Evolutionary conservation across 2,329 filamentous ascomycete genomes (phyloP).

Genomic region (Chalaropsis thielavioides): DNA sequence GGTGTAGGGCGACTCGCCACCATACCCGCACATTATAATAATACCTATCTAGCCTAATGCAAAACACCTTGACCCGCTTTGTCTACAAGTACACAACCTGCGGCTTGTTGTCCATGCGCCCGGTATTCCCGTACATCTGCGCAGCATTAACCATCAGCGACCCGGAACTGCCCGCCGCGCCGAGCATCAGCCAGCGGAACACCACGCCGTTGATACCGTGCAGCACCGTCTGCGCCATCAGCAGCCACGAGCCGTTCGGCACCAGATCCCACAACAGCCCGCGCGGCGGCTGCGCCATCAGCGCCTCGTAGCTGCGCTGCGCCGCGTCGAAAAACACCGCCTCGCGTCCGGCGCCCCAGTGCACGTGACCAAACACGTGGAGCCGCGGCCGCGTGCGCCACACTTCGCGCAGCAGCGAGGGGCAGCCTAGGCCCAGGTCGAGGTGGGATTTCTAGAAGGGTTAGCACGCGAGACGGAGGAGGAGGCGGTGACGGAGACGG

Average conservation of each 20-base stretch:
- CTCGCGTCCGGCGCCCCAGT: slow-evolving; percentile 58
- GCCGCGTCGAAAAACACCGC: slow-evolving; percentile 59
- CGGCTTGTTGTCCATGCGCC: slow-evolving; percentile 30
- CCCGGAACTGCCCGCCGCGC: slow-evolving; percentile 35
- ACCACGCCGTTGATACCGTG: slow-evolving; percentile 35
- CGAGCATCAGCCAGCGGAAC: slow-evolving; percentile 44
- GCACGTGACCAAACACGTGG: slow-evolving; percentile 77
- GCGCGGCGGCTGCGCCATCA: slow-evolving; percentile 33
- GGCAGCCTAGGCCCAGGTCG: slow-evolving; percentile 55
- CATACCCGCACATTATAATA: background rate
- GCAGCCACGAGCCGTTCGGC: slow-evolving; percentile 33
- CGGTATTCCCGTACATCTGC: slow-evolving; percentile 40
- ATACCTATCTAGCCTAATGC: background rate
- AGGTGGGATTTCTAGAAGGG: slow-evolving; percentile 45
- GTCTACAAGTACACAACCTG: slow-evolving; percentile 22
- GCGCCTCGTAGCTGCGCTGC: slow-evolving; percentile 56
- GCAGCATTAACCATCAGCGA: slow-evolving; percentile 43
- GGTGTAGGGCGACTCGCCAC: background rate
- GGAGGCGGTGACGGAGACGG: background rate
- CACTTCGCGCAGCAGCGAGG: slow-evolving; percentile 53
- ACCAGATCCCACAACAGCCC: slow-evolving; percentile 33
- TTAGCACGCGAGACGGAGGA: slow-evolving; percentile 2
- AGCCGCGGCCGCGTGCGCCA: slow-evolving; percentile 60
- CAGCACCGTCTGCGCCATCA: slow-evolving; percentile 31
- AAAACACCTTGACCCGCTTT: background rate